Percentiles rank a stretch among this genome's conserved stretches.
These are phyloP conservation scores for Galeopsis tetrahit DNA, from an alignment of 257 asterid genomes.

Conservation along the genomic window DNA sequence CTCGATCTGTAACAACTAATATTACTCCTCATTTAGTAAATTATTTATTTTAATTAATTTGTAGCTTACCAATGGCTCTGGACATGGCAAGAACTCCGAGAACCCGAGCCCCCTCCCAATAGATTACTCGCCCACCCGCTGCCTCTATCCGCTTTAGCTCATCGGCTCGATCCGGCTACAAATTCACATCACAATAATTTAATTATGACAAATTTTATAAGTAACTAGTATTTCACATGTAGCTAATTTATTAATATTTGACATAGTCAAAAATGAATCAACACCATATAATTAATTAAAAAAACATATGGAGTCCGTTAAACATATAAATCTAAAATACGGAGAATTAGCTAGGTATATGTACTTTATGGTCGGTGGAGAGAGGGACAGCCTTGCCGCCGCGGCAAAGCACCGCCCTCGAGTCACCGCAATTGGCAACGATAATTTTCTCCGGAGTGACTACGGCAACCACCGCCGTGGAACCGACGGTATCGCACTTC, in stretches of 20 bases:
- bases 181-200: neutral
- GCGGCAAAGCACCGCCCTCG: constrained; percentile 83
- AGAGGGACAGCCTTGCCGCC: constrained; percentile 65
- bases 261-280: no score
- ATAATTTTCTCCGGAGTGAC: constrained; percentile 54
- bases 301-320: no score
- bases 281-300: no score
- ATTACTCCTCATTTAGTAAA: no score
- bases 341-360: no score
- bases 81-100: constrained; percentile 89
- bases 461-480: constrained; percentile 74
- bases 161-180: constrained; percentile 85
- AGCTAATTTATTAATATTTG: no score
- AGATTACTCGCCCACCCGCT: constrained; percentile 79
- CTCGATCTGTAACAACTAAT: no score
- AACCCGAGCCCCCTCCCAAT: constrained; percentile 85
- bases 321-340: no score
- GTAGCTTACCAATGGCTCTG: constrained; percentile 69
- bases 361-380: constrained; percentile 63
- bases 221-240: no score
- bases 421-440: constrained; percentile 84
- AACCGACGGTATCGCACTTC: constrained; percentile 72
- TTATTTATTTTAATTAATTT: no score
- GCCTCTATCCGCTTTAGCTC: constrained; percentile 70
- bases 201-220: neutral